Conservation (phyloP, 139 green algal genomes). For the Eudorina sp. region DNA sequence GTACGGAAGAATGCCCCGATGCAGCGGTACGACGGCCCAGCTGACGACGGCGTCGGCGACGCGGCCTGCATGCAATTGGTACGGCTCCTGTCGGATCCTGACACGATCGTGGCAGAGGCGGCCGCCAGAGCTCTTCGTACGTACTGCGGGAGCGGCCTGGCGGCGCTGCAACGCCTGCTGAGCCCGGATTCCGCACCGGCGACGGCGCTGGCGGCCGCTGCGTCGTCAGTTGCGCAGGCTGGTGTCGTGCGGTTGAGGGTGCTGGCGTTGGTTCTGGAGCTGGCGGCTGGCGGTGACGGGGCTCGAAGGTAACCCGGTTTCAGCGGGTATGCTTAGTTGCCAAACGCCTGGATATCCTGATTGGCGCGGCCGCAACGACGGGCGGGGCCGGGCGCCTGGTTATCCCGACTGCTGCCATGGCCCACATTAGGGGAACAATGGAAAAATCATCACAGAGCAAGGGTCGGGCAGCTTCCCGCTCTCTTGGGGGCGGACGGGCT, state of each 20-base stretch:
- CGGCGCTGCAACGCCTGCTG: constrained; percentile 17
- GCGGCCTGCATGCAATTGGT: constrained; percentile 7
- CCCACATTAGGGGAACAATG: no score
- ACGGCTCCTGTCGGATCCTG: background rate
- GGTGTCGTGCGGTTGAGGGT: constrained; percentile 37
- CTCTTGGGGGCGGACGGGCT: no score
- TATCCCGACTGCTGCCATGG: background rate
- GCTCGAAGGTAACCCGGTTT: background rate
- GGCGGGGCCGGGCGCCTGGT: no score
- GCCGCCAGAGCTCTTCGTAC: background rate
- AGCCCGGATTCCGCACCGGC: background rate
- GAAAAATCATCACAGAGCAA: background rate
- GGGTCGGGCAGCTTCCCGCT: no score
- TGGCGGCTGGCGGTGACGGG: background rate
- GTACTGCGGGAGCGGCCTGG: background rate
- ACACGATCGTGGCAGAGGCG: background rate
- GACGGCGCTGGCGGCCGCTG: constrained; percentile 8
- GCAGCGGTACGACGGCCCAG: background rate
- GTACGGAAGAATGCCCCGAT: background rate
- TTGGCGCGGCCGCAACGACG: no score
- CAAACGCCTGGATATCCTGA: background rate
- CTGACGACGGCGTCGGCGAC: background rate
- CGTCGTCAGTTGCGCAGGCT: background rate
- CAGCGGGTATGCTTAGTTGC: background rate
- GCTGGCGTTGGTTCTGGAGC: constrained; percentile 21